Evolutionary conservation across 192 early-diverging fungal genomes (phyloP).

Genomic region (Allomyces javanicus): DNA sequence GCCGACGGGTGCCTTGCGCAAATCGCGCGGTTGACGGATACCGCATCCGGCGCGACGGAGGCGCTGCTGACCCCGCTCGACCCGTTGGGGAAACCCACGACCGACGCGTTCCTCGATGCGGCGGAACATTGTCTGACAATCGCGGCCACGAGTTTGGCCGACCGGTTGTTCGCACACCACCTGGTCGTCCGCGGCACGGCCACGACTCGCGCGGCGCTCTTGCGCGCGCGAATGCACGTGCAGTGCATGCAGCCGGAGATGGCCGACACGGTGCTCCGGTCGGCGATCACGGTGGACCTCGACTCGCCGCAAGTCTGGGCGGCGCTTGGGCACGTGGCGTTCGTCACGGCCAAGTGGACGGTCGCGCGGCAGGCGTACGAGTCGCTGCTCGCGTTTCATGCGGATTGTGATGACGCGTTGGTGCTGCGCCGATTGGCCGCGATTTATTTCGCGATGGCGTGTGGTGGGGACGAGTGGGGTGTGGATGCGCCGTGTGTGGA

Average conservation of each 20-base stretch:
- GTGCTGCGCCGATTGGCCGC: not conserved
- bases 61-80: not conserved
- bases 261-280: not conserved
- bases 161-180: not conserved
- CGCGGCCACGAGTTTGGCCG: not conserved
- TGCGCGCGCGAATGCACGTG: not conserved
- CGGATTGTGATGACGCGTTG: not conserved
- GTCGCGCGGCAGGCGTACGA: not conserved
- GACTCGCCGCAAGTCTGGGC: not conserved
- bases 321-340: not conserved
- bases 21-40: too few relatives aligned
- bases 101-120: too few relatives aligned
- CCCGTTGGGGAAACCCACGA: not conserved
- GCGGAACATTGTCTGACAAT: not conserved
- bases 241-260: not conserved
- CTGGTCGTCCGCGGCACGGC: not conserved
- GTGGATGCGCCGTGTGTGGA: not conserved
- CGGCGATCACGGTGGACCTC: not conserved
- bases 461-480: not conserved
- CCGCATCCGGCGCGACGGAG: not conserved
- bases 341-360: not conserved
- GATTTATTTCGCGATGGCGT: not conserved
- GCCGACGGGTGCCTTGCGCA: not conserved
- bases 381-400: not conserved
- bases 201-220: not conserved